A percentile compares a stretch with the other conserved stretches of the same genome.
phyloP scores from a whole-genome alignment of 345 rosid species.

The Erucastrum elatum region DNA sequence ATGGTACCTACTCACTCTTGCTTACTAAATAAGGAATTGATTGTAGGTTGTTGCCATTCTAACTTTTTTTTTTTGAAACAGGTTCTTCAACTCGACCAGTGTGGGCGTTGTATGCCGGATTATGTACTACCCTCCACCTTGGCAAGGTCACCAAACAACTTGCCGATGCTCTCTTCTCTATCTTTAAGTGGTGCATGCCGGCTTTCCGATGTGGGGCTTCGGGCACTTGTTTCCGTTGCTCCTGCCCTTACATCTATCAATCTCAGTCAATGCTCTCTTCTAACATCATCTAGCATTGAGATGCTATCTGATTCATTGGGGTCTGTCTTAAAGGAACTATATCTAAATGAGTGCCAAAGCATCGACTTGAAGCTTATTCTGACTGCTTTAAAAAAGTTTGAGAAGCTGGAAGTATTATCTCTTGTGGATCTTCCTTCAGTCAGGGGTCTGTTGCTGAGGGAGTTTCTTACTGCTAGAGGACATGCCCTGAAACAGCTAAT shows the following conservation, averaged over 20 bases:
- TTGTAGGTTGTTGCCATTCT: no score
- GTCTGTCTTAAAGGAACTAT: slow-evolving; percentile 65
- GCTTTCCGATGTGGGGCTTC: slow-evolving; percentile 74
- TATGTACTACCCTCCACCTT: slow-evolving; percentile 50
- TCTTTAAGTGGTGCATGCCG: slow-evolving; percentile 81
- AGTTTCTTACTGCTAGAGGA: slow-evolving; percentile 50
- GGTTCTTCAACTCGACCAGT: slow-evolving; percentile 86
- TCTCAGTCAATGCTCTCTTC: slow-evolving; percentile 82
- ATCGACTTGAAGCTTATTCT: slow-evolving; percentile 60
- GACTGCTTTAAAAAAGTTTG: slow-evolving; percentile 63
- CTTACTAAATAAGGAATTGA: no score
- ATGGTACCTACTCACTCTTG: no score
- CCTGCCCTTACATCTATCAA: slow-evolving; percentile 66
- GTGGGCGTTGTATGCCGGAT: slow-evolving; percentile 89
- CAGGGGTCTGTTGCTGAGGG: slow-evolving; percentile 54
- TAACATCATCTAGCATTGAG: slow-evolving; percentile 58
- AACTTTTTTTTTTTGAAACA: no score
- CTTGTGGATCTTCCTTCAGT: slow-evolving; percentile 65
- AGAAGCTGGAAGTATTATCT: slow-evolving; percentile 70
- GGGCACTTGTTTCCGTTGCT: slow-evolving; percentile 57
- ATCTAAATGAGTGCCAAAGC: slow-evolving; percentile 76
- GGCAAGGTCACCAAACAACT: slow-evolving; percentile 53
- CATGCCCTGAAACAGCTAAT: slow-evolving; percentile 66
- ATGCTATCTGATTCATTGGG: slow-evolving; percentile 61
- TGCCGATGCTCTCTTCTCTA: slow-evolving; percentile 59